Evolutionary conservation across 2,329 filamentous ascomycete species (phyloP).

Genomic region (Aspergillaceae sp.): DNA sequence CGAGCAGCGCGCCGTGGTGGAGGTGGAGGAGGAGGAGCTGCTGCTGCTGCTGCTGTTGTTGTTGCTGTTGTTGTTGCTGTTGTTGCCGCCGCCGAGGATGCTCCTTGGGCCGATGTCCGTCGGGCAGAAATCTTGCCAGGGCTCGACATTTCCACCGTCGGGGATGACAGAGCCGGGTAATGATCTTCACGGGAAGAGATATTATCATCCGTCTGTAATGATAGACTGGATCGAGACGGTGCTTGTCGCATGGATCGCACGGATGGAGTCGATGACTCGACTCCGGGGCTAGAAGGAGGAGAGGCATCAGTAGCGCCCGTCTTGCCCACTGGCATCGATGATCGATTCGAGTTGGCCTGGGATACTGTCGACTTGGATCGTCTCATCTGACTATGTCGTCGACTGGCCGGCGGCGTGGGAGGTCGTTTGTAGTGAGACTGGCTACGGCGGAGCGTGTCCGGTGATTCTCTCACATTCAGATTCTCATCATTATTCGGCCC

Average conservation of each 20-base stretch:
- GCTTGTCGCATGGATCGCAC: constrained; percentile 1
- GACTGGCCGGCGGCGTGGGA: constrained; percentile 41
- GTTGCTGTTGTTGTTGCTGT: neutral
- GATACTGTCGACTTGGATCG: constrained; percentile 27
- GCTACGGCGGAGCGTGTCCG: constrained; percentile 21
- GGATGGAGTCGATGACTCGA: constrained; percentile 15
- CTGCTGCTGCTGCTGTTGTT: constrained; percentile 4
- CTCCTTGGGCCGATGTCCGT: no score
- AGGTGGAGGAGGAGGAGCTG: constrained; percentile 27
- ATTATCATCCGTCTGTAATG: constrained; percentile 8
- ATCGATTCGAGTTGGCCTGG: constrained; percentile 23
- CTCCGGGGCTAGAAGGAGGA: constrained; percentile 20
- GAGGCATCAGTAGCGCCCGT: constrained; percentile 33
- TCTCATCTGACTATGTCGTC: constrained; percentile 41
- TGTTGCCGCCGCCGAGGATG: no score
- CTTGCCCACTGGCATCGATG: constrained; percentile 36
- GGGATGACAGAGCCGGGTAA: neutral
- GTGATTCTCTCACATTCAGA: constrained; percentile 3
- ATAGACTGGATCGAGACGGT: neutral
- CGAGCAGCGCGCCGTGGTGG: constrained; percentile 36
- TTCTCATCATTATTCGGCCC: constrained; percentile 6
- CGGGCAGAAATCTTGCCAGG: no score
- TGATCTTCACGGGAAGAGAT: neutral
- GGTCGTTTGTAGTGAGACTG: constrained; percentile 34
- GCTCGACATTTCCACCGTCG: neutral